phyloP scores from a whole-genome alignment of 2,329 filamentous ascomycete genomes.

The Diaporthe destruens region DNA sequence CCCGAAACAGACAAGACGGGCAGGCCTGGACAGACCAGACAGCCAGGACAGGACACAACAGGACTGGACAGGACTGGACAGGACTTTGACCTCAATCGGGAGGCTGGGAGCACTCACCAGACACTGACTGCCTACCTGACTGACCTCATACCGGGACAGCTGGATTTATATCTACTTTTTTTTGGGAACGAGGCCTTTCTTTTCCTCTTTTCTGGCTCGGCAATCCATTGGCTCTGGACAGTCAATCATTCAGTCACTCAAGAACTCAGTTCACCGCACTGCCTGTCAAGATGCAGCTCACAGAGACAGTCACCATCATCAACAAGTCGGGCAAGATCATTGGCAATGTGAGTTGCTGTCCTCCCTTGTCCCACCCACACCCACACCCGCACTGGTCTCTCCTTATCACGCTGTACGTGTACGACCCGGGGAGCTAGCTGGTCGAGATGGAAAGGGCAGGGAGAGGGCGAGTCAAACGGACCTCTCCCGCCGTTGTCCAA shows the following conservation, averaged over 20 bases:
- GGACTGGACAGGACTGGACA: too few species aligned
- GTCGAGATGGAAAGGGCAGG: neutral
- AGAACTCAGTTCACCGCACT: neutral
- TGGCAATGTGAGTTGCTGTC: constrained; percentile 75
- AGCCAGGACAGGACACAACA: too few species aligned
- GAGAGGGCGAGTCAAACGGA: constrained; percentile 10
- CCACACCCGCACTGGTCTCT: too few species aligned
- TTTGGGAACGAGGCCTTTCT: neutral
- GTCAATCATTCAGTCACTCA: neutral
- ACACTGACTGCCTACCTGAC: constrained; percentile 7
- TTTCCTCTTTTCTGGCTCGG: neutral
- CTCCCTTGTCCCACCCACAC: constrained; percentile 42
- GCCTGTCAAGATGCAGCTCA: constrained; percentile 55
- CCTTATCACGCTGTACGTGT: neutral
- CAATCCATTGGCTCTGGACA: constrained; percentile 12
- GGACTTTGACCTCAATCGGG: constrained; percentile 6
- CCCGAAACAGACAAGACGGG: neutral
- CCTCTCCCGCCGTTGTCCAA: neutral
- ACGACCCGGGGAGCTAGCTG: neutral
- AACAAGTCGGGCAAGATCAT: constrained; percentile 93
- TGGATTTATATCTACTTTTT: constrained; percentile 26
- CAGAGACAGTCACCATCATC: constrained; percentile 87
- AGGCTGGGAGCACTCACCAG: neutral
- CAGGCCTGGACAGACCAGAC: neutral
- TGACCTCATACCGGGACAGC: too few species aligned